These are phyloP conservation scores for Naumovozyma dairenensis DNA, from an alignment of 805 yeast species.

Conservation along the genomic window DNA sequence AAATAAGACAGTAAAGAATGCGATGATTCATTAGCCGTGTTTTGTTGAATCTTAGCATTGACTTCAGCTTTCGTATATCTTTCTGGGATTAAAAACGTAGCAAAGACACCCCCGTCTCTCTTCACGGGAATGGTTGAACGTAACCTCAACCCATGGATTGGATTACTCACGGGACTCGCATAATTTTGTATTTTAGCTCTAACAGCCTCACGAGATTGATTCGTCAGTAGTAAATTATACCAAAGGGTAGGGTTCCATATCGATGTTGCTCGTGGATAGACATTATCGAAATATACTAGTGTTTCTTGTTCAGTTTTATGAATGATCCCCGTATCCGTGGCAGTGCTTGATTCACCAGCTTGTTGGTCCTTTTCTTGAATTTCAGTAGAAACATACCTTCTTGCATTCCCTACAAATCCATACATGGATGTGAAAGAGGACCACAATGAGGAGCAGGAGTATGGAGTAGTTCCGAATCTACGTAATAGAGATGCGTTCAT, in stretches of 20 bases:
- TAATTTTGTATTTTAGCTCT: constrained; percentile 32
- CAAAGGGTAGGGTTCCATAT: constrained; percentile 40
- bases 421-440: too few species aligned
- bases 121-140: constrained; percentile 56
- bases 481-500: too few species aligned
- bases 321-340: constrained; percentile 49
- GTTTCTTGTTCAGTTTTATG: constrained; percentile 41
- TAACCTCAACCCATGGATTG: constrained; percentile 37
- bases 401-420: too few species aligned
- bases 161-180: constrained; percentile 31
- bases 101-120: constrained; percentile 93
- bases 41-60: constrained; percentile 40
- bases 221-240: constrained; percentile 31
- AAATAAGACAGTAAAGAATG: constrained; percentile 33
- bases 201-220: constrained; percentile 31
- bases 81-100: constrained; percentile 56
- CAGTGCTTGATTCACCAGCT: constrained; percentile 46
- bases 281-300: constrained; percentile 46
- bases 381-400: constrained; percentile 31
- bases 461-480: too few species aligned
- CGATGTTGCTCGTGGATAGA: constrained; percentile 38
- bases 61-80: constrained; percentile 41
- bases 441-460: too few species aligned
- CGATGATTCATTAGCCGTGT: constrained; percentile 34
- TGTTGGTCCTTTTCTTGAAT: constrained; percentile 37